Conservation (phyloP, 176 grass and related monocot genomes). For the Oryza australiensis region DNA sequence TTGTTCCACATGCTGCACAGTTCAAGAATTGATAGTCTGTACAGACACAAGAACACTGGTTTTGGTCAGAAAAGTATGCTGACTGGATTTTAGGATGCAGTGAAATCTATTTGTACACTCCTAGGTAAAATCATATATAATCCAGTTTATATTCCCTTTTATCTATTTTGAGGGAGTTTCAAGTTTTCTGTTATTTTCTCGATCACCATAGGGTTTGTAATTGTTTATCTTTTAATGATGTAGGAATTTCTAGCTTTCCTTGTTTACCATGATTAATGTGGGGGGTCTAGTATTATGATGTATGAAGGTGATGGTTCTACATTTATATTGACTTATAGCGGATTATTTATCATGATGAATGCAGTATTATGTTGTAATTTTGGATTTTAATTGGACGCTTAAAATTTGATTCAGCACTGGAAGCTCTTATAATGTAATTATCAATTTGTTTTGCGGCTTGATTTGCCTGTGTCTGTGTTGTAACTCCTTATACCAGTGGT, state of each 20-base stretch:
- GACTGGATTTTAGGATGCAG: neutral
- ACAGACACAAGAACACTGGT: neutral
- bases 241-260: neutral
- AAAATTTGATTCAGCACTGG: conserved; percentile 16
- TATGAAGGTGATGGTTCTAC: no score
- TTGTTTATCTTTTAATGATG: neutral
- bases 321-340: neutral
- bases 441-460: conserved; percentile 23
- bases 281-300: no score
- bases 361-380: conserved; percentile 1
- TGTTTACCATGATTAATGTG: no score
- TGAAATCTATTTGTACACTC: neutral
- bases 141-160: neutral
- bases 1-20: neutral
- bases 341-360: neutral
- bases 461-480: neutral
- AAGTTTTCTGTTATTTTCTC: neutral
- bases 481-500: neutral
- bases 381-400: neutral
- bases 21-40: neutral
- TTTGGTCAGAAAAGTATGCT: neutral
- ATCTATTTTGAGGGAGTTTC: neutral
- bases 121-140: neutral
- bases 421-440: neutral
- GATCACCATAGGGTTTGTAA: neutral